Evolutionary conservation across 2,329 filamentous ascomycete species (phyloP), one percentile per base, ranked within the genome.

Genomic region (Pseudovirgaria hyperparasitica): DNA sequence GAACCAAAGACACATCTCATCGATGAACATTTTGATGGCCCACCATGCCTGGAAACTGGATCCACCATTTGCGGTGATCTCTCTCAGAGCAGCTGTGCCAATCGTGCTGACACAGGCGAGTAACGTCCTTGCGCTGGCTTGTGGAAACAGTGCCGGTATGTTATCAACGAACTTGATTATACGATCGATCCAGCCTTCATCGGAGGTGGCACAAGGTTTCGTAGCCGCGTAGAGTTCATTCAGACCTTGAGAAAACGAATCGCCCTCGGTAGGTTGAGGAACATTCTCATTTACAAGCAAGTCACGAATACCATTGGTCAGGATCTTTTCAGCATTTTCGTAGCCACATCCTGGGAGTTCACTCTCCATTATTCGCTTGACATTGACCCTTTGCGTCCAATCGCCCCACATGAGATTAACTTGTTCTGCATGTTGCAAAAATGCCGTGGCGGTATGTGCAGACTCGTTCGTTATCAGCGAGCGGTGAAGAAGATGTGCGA

Each of bases 361-460:
- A 32, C 65, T 63, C 33, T 70, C 67, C 41, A 71, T 62, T 33
- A 72, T 62, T 18, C 60, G 57, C 39, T 68, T 67, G 4, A 67
- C 57, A 35, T 70, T 69, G 22, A 72, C 65, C 46, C 63, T 62
- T 8, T 55, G 72, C 21, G 84, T 74, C 76, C 86, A 93, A 46
- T 98, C 90, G 26, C 78, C 64, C 62, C 90, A 94, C 90, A 98
- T 96, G 45, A 90, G 80, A 38, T 90, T 84, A 29, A 90, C 74
- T 48, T 92, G 92, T 23, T 82, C 80, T 11, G 84, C 76, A 43
- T 87, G 82, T 6, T 82, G 82, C 9, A 98, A 66, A 70, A 93
- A 85, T 36, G 90, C 92, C 13, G 86, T 87, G 2, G 87, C 85
- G 2, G 90, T 86, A 47, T 96, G 87, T 2, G 90, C 90, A 12